These are phyloP conservation scores for Lichtheimia corymbifera DNA, from an alignment of 371 early-diverging fungal species.

Conservation along the genomic window DNA sequence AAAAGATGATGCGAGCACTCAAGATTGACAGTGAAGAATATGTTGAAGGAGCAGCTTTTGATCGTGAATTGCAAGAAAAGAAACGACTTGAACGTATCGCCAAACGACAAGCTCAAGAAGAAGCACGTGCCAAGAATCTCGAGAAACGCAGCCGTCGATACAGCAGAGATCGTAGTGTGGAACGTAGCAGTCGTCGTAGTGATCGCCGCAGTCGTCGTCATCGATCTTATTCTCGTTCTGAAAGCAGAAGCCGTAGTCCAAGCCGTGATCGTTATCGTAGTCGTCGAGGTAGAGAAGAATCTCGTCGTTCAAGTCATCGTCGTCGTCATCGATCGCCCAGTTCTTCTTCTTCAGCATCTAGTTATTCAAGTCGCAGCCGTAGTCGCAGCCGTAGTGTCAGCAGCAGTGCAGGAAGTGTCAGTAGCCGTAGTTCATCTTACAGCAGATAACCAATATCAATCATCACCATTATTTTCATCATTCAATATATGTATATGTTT, in stretches of 20 bases:
- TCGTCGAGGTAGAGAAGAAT: background rate
- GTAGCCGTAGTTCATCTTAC: conserved; percentile 7
- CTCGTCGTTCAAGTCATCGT: conserved; percentile 11
- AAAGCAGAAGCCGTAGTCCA: conserved; percentile 13
- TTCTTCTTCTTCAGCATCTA: background rate
- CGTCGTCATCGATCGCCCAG: conserved; percentile 13
- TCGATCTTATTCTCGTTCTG: conserved; percentile 7
- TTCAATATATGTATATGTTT: too few species aligned
- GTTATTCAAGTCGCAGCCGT: conserved; percentile 16
- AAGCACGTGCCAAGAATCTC: conserved; percentile 23
- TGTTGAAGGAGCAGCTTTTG: conserved; percentile 86
- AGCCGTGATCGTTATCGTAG: conserved; percentile 8
- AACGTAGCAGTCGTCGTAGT: conserved; percentile 18
- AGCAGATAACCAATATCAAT: background rate
- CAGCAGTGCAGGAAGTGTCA: conserved; percentile 8
- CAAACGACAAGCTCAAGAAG: conserved; percentile 35
- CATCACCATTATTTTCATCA: too few species aligned
- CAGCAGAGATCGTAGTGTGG: conserved; percentile 17
- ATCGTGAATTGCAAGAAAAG: conserved; percentile 70
- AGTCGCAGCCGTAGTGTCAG: conserved; percentile 23
- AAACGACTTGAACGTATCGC: conserved; percentile 52
- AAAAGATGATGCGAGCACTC: conserved; percentile 67
- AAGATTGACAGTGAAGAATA: conserved; percentile 62
- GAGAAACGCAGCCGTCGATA: conserved; percentile 26
- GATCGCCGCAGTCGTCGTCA: conserved; percentile 9